phyloP scores from a whole-genome alignment of 768 basidiomycete species.

The Boletus patriciae region DNA sequence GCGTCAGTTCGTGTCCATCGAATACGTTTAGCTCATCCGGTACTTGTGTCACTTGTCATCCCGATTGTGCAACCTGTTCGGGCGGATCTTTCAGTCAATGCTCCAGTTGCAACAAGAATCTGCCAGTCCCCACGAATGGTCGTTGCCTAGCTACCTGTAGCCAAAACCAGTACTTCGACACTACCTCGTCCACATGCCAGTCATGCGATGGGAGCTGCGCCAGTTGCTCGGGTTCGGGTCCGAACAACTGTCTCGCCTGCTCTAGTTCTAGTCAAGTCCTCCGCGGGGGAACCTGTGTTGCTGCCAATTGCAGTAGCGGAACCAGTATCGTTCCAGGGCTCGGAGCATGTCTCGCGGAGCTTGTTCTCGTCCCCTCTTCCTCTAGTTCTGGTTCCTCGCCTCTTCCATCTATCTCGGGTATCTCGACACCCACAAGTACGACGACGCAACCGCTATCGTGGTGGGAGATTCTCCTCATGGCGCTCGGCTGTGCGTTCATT shows the following conservation, averaged over 20 bases:
- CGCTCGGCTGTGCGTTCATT: conserved; percentile 78
- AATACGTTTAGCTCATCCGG: conserved; percentile 66
- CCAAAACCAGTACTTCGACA: conserved; percentile 71
- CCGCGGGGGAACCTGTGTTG: conserved; percentile 60
- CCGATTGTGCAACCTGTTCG: conserved; percentile 82
- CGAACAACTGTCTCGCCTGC: conserved; percentile 72
- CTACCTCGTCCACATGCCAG: conserved; percentile 59
- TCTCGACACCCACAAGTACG: conserved; percentile 49
- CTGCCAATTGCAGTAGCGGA: conserved; percentile 58
- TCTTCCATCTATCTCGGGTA: conserved; percentile 57
- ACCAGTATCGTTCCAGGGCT: conserved; percentile 64
- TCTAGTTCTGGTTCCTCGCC: conserved; percentile 37
- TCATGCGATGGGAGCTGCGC: conserved; percentile 76
- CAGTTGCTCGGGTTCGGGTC: conserved; percentile 70
- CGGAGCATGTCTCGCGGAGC: conserved; percentile 77
- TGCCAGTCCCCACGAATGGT: conserved; percentile 73
- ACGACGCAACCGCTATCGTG: conserved; percentile 51
- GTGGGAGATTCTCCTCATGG: conserved; percentile 88
- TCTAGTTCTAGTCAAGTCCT: conserved; percentile 61
- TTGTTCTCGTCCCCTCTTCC: conserved; percentile 56
- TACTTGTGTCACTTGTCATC: conserved; percentile 74
- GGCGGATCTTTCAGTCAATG: conserved; percentile 81
- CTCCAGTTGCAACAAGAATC: conserved; percentile 60
- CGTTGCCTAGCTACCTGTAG: conserved; percentile 79
- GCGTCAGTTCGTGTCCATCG: conserved; percentile 72